Evolutionary conservation across 257 asterid species (phyloP), one percentile per base, ranked within the genome.

Genomic region (Buddleja alternifolia): DNA sequence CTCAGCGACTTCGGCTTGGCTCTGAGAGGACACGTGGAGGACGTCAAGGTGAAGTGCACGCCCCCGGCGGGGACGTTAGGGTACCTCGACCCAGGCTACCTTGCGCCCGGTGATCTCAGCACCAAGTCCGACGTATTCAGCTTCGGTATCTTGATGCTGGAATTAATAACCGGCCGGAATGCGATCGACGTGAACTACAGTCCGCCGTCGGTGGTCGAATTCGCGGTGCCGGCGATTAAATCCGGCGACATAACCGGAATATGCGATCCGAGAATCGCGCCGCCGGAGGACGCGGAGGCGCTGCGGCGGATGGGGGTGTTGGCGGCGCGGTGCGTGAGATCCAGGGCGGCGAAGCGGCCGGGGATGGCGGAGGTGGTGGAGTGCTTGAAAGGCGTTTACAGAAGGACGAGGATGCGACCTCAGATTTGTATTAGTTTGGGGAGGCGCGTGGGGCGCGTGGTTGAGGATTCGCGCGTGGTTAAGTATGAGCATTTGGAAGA

Each of bases 51-150:
- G 9, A 79, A 63, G 58, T 78, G 90, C 15, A 89, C 98, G 36
- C 98, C 95, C 19, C 98, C 98, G 64, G 98, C 98, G 20, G 98
- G 98, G 42, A 92, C 97, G 16, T 63, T 92, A 2, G 98, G 98
- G 8, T 92, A 92, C 71, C 87, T 92, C 46, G 98, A 92, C 77
- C 97, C 98, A 0, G 83, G 85, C 57, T 92, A 92, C 71, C 93
- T 92, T 14, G 85, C 89, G 54, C 97, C 98, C n/a, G 85, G 83
- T 1, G 98, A 92, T 66, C 86, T 92, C 60, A 89, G 89, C 81
- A 29, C 96, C 25, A 92, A 92, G 21, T 85, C 92, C 34, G 98
- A 92, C 66, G 98, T 92, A 0, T 92, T 89, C 85, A 92, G 98
- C 69, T 92, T 87, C 72, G 98, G 97, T 8, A 87, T 86, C 44